phyloP scores from a whole-genome alignment of 1,139 yeast genomes.

The Ogataea hybrid region DNA sequence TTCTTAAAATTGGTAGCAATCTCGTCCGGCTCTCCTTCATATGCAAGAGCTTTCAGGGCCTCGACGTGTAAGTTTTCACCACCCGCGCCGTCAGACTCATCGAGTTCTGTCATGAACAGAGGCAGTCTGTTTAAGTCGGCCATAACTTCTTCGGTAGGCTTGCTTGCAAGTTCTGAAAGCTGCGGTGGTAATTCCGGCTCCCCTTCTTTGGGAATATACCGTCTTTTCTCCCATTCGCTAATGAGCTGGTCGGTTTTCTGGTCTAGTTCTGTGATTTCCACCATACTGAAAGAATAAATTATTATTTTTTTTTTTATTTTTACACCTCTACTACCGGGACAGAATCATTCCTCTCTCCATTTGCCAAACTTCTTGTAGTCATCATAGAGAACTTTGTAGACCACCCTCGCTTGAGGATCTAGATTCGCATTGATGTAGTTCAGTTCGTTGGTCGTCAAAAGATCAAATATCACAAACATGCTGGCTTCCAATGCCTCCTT shows the following conservation, averaged over 20 bases:
- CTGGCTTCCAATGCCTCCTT: conserved; percentile 56
- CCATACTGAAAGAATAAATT: conserved; percentile 20
- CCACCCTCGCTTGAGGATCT: conserved; percentile 68
- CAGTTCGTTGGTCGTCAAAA: conserved; percentile 66
- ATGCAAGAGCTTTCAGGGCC: conserved; percentile 87
- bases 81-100: conserved; percentile 72
- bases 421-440: conserved; percentile 63
- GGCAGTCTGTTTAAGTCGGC: conserved; percentile 82
- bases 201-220: conserved; percentile 70
- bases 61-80: conserved; percentile 77
- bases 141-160: conserved; percentile 74
- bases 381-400: conserved; percentile 63
- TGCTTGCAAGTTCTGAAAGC: conserved; percentile 60
- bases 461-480: conserved; percentile 63
- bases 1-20: conserved; percentile 84
- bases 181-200: conserved; percentile 87
- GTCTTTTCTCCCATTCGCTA: conserved; percentile 51
- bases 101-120: conserved; percentile 89
- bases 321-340: conserved; percentile 1
- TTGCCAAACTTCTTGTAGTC: conserved; percentile 78
- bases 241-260: conserved; percentile 22
- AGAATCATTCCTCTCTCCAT: conserved; percentile 63
- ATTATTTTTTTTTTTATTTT: conserved; percentile 1
- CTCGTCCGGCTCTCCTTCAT: conserved; percentile 95
- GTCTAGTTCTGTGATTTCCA: conserved; percentile 27